phyloP scores from a whole-genome alignment of 129 eudicot species.

The Chrysanthemum lavandulifolium region DNA sequence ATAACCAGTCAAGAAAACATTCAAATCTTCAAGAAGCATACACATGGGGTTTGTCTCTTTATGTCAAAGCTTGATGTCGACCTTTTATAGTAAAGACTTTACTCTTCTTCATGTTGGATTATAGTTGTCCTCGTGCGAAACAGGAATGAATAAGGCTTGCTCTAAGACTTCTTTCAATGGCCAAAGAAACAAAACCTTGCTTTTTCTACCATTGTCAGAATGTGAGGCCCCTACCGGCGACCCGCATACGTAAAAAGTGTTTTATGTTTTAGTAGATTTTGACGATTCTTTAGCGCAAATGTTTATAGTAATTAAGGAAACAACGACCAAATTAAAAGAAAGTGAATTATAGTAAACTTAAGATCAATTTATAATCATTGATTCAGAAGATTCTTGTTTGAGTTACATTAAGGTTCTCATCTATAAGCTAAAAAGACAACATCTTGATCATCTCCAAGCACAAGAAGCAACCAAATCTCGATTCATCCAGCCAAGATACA shows the following conservation, averaged over 20 bases:
- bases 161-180: conserved; percentile 4
- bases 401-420: conserved; percentile 25
- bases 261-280: neutral
- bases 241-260: neutral
- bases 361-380: conserved; percentile 22
- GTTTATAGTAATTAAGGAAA: neutral
- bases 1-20: conserved; percentile 27
- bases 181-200: no score
- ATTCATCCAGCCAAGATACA: conserved; percentile 84
- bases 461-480: conserved; percentile 78
- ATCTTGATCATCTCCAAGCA: conserved; percentile 61
- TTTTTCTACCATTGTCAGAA: neutral
- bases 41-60: conserved; percentile 18
- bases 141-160: conserved; percentile 5
- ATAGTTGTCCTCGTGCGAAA: conserved; percentile 17
- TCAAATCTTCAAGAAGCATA: conserved; percentile 23
- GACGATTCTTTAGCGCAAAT: neutral
- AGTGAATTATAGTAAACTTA: neutral
- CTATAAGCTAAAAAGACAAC: neutral
- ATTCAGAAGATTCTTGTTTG: conserved; percentile 21
- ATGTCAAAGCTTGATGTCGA: conserved; percentile 29
- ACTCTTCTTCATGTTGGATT: neutral
- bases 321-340: neutral
- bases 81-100: conserved; percentile 26
- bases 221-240: neutral